Conservation (phyloP, 306 rosid species). For the Vigna radiata region DNA sequence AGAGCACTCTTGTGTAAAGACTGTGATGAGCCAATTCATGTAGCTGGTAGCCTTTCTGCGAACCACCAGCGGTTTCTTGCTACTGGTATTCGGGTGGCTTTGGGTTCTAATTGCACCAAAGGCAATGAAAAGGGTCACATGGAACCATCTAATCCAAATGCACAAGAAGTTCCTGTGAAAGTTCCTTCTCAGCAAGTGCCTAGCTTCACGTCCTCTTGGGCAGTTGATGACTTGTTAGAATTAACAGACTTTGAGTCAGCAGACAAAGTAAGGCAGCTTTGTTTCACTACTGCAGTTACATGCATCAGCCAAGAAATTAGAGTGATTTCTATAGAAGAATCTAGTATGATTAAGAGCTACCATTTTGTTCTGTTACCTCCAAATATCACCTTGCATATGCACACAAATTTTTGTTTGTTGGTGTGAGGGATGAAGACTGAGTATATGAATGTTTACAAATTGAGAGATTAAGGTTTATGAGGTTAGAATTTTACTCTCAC, state of each 20-base stretch:
- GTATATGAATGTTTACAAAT: background rate
- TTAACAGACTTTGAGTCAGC: slow-evolving; percentile 72
- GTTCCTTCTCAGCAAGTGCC: slow-evolving; percentile 62
- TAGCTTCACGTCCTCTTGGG: slow-evolving; percentile 72
- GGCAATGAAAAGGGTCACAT: slow-evolving; percentile 54
- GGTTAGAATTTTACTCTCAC: background rate
- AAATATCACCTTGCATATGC: background rate
- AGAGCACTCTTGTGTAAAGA: slow-evolving; percentile 95
- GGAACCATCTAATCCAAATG: slow-evolving; percentile 73
- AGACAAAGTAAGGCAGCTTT: slow-evolving; percentile 61
- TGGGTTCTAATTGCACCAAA: slow-evolving; percentile 65
- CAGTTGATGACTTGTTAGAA: slow-evolving; percentile 83
- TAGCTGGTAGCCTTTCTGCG: slow-evolving; percentile 74
- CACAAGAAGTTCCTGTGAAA: slow-evolving; percentile 59
- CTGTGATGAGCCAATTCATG: slow-evolving; percentile 91
- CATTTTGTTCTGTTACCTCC: background rate
- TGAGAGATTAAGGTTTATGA: background rate
- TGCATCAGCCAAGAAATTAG: slow-evolving; percentile 2
- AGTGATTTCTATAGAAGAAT: slow-evolving; percentile 9
- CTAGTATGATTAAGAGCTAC: background rate
- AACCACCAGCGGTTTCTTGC: slow-evolving; percentile 96
- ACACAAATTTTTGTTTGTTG: background rate
- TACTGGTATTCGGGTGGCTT: slow-evolving; percentile 89
- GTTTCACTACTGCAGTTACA: slow-evolving; percentile 1
- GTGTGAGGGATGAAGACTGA: background rate